Evolutionary conservation across 768 basidiomycete species (phyloP).

Genomic region (Sporobolomyces pararoseus): DNA sequence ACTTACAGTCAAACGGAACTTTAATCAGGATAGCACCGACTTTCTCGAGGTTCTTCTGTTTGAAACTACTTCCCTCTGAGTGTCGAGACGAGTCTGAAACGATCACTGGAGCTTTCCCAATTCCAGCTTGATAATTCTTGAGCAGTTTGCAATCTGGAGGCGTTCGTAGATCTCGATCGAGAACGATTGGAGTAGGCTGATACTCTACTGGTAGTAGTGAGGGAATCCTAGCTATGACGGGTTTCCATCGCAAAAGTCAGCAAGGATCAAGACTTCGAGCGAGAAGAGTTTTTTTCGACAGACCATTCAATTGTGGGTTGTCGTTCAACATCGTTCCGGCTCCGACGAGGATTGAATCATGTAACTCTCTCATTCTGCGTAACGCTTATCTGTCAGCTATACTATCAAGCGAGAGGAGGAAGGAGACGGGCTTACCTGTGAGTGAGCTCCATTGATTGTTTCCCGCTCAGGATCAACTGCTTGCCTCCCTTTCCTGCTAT

Average conservation of each 20-base stretch:
- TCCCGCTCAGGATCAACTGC: conserved; percentile 77
- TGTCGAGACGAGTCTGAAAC: too few species aligned
- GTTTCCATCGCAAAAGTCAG: too few species aligned
- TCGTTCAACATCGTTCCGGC: conserved; percentile 86
- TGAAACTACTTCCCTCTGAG: too few species aligned
- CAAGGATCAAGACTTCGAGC: conserved; percentile 45
- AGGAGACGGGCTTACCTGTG: conserved; percentile 63
- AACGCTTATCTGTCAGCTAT: too few species aligned
- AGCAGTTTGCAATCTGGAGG: conserved; percentile 66
- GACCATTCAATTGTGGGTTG: conserved; percentile 92
- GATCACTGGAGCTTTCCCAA: conserved; percentile 72
- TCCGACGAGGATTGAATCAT: conserved; percentile 88
- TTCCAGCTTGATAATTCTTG: conserved; percentile 59
- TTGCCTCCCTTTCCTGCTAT: conserved; percentile 71
- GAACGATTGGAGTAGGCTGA: conserved; percentile 74
- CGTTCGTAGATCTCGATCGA: conserved; percentile 72
- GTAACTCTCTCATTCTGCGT: conserved; percentile 84
- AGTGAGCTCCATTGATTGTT: conserved; percentile 86
- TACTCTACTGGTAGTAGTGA: conserved; percentile 41
- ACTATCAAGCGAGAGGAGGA: neutral
- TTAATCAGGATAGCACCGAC: too few species aligned
- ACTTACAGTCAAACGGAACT: too few species aligned
- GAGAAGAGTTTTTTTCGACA: too few species aligned
- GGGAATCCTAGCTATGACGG: conserved; percentile 49
- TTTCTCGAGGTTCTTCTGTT: too few species aligned